Evolutionary conservation across 164 flowering plant genomes (phyloP).

Genomic region (Chimonanthus praecox): DNA sequence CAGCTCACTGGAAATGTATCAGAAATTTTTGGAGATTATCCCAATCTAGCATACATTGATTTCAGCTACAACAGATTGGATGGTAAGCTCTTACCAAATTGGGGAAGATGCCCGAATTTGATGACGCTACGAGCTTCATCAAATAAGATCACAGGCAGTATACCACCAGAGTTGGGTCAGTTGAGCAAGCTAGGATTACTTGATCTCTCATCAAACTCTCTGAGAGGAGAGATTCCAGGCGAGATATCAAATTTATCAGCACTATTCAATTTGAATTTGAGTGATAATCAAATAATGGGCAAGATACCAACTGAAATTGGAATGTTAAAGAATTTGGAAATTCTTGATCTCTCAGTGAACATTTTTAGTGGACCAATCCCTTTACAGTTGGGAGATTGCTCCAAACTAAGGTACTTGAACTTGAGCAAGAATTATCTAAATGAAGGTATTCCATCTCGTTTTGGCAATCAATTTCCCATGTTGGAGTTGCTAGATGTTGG

Average conservation of each 20-base stretch:
- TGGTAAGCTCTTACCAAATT: slow-evolving; percentile 6
- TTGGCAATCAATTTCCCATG: not conserved
- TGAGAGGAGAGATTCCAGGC: slow-evolving; percentile 17
- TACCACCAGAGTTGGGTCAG: not conserved
- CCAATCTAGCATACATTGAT: slow-evolving; percentile 6
- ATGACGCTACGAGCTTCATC: not conserved
- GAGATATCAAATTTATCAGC: slow-evolving; percentile 6
- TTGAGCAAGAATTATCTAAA: not conserved
- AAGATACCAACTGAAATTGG: not conserved
- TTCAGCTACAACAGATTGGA: not conserved
- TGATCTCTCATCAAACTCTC: slow-evolving; percentile 3
- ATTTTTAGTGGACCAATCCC: slow-evolving; percentile 3
- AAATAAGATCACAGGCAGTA: not conserved
- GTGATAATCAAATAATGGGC: slow-evolving; percentile 3
- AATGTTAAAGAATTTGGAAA: not conserved
- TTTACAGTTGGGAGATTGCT: slow-evolving; percentile 2
- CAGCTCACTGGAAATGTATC: slow-evolving; percentile 17
- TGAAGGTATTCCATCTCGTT: slow-evolving; percentile 7
- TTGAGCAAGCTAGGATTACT: not conserved
- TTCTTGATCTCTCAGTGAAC: slow-evolving; percentile 4
- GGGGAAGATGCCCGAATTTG: not conserved
- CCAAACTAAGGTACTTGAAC: not conserved
- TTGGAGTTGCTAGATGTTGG: not conserved
- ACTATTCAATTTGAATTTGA: slow-evolving; percentile 13
- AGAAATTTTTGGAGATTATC: slow-evolving; percentile 16